Base-by-base conservation (phyloP, 2,329 filamentous ascomycete genomes). In the Clarireedia paspali region DNA sequence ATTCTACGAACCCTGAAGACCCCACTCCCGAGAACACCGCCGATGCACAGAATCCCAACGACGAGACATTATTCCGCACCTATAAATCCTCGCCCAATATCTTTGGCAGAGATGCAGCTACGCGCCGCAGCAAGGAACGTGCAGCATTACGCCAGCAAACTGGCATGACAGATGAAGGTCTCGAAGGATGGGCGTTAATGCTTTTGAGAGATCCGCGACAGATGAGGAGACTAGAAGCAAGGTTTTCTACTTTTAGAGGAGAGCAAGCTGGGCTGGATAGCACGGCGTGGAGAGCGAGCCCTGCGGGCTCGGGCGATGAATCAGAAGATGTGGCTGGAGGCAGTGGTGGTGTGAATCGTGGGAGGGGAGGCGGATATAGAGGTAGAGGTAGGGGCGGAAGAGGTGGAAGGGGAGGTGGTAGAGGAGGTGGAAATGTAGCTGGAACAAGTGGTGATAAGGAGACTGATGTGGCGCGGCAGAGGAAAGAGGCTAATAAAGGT, bases 101-200 rank as follows among this genome's bases (percentile, higher is more conserved):
- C 0, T 96, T 96, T 65, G 80, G 76, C 5, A 81, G 91, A 17
- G 88, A 91, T 58, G 78, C 84, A 1, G 78, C 79, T 5, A 90
- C 87, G 0, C 78, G 90, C 53, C 77, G 87, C 59, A 77, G 85
- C 0, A 77, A 78, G 23, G 74, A 79, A 1, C 79, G 94, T 40
- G 71, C 70, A 6, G 80, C 79, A 36, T 69, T 99, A 49, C 87
- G 85, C 63, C 78, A 80, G 23, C 84, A 91, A 58, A 95, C 89
- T 0, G 86, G 86, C 4, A 89, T 96, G 89, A 91, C 90, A 0
- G 91, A 97, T 64, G 92, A 97, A 71, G 85, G 87, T 2, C 87
- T 99, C 36, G 94, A 97, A 71, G 94, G 94, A 5, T 99, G 92
- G 91, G 89, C 82, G 0, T 74, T 96, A 49, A 95, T 97, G 89